phyloP scores from a whole-genome alignment of 2,329 filamentous ascomycete species.

The Colletotrichum aenigma region DNA sequence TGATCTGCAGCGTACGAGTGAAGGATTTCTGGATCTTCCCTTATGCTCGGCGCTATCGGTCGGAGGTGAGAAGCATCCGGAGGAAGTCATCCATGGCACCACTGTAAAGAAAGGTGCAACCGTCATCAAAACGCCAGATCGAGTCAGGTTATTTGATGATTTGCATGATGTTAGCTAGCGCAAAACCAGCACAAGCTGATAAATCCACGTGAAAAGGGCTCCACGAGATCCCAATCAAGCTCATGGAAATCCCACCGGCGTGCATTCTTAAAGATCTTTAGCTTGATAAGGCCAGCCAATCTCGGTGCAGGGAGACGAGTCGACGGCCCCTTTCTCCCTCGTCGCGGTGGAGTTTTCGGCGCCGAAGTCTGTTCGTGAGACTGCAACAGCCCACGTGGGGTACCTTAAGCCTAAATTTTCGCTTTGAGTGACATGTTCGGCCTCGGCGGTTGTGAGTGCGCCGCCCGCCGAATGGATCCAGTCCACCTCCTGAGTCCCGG shows the following conservation, averaged over 20 bases:
- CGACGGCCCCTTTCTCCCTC: neutral
- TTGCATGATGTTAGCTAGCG: neutral
- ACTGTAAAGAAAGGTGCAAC: neutral
- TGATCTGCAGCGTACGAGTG: neutral
- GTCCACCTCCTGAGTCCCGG: neutral
- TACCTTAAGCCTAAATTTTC: neutral
- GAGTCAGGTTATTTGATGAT: neutral
- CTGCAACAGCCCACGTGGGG: neutral
- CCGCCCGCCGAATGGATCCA: neutral
- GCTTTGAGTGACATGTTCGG: neutral
- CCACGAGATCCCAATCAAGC: neutral
- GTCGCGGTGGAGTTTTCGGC: neutral
- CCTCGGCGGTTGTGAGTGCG: neutral
- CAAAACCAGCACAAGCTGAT: neutral
- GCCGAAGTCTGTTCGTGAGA: neutral
- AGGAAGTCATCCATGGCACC: neutral
- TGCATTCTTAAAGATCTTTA: neutral
- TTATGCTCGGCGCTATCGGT: neutral
- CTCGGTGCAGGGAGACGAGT: neutral
- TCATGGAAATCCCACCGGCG: neutral
- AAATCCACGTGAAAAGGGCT: neutral
- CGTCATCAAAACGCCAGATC: neutral
- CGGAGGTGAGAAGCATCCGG: neutral
- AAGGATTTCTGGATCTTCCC: neutral
- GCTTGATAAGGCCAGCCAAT: neutral